Evolutionary conservation across 2,329 filamentous ascomycete genomes (phyloP), one percentile per base, ranked within the genome.

Genomic region (Canariomyces notabilis): DNA sequence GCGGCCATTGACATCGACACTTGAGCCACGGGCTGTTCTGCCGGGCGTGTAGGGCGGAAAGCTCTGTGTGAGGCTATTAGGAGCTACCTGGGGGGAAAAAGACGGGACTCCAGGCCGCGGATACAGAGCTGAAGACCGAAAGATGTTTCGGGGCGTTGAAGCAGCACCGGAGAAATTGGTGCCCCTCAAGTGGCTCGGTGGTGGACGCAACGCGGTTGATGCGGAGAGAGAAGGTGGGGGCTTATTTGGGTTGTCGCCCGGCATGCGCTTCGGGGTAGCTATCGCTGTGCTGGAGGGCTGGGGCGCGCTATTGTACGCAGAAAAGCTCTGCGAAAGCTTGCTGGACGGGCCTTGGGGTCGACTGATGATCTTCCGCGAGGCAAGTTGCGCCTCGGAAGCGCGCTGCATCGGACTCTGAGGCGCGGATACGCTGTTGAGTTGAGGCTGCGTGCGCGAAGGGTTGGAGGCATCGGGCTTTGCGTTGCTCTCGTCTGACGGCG

Each of bases 41-140:
- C 58, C 71, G 16, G 73, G 71, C 2, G 73, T 76, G 32, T 64
- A 63, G 60, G 42, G 70, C 58, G 52, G 72, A 53, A 77, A 76
- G 37, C 70, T 68, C 59, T 71, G 73, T 50, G 70, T 75, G 56
- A 68, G 59, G 2, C 71, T 69, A 59, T 65, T 72, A 29, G 65
- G 57, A 2, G 73, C 67, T 29, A 74, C 56, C 49, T 63, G 70
- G 4, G 74, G 71, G 5, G 74, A 71, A 58, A 76, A 77, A 43
- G 65, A 53, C 3, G 53, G 46, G 7, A 60, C 55, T 11, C 48
- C 49, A 2, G 57, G 58, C 37, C 54, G 56, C 19, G 57, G 56
- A 38, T 62, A 61, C 7, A 61, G 37, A 11, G 55, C 51, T 12
- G 62, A 59, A 9, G 59, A 56, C 20, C 62, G 61, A 41, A 67